phyloP scores from a whole-genome alignment of 2,329 filamentous ascomycete species.

The Pseudogymnoascus sp. region DNA sequence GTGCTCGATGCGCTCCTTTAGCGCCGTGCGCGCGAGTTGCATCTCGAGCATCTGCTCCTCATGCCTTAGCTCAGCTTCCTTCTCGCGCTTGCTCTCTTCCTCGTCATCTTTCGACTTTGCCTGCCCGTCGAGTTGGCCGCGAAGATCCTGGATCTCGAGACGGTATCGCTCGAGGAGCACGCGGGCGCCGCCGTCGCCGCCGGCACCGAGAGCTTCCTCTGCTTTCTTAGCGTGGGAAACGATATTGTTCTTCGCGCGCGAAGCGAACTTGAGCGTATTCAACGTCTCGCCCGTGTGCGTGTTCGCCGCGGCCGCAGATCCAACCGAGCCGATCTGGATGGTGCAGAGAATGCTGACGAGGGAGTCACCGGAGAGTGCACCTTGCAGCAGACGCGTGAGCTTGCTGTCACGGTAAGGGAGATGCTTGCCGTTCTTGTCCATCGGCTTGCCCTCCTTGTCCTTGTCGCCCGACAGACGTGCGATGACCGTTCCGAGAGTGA shows the following conservation, averaged over 20 bases:
- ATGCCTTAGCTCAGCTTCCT: constrained; percentile 76
- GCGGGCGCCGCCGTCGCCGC: constrained; percentile 76
- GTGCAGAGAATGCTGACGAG: constrained; percentile 97
- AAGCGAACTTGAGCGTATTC: constrained; percentile 95
- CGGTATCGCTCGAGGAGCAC: constrained; percentile 89
- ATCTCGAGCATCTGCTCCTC: constrained; percentile 98
- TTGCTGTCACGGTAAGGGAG: constrained; percentile 97
- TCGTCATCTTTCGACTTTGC: constrained; percentile 60
- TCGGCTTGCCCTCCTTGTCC: constrained; percentile 65
- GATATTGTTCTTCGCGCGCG: constrained; percentile 94
- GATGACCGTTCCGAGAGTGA: constrained; percentile 93
- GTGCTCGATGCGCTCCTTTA: constrained; percentile 97
- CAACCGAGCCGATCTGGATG: constrained; percentile 76
- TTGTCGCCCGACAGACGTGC: constrained; percentile 84
- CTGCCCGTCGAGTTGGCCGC: constrained; percentile 74
- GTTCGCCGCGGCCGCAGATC: constrained; percentile 60
- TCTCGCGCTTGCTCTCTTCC: constrained; percentile 64
- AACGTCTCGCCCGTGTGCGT: constrained; percentile 81
- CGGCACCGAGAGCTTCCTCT: constrained; percentile 73
- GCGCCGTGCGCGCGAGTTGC: constrained; percentile 87
- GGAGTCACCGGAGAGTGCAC: constrained; percentile 84
- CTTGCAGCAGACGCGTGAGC: constrained; percentile 83
- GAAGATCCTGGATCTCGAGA: constrained; percentile 80
- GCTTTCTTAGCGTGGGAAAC: constrained; percentile 94
- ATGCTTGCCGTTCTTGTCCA: constrained; percentile 82